Evolutionary conservation across 2,329 filamentous ascomycete genomes (phyloP), one percentile per base, ranked within the genome.

Genomic region (Tolypocladium tropicale): DNA sequence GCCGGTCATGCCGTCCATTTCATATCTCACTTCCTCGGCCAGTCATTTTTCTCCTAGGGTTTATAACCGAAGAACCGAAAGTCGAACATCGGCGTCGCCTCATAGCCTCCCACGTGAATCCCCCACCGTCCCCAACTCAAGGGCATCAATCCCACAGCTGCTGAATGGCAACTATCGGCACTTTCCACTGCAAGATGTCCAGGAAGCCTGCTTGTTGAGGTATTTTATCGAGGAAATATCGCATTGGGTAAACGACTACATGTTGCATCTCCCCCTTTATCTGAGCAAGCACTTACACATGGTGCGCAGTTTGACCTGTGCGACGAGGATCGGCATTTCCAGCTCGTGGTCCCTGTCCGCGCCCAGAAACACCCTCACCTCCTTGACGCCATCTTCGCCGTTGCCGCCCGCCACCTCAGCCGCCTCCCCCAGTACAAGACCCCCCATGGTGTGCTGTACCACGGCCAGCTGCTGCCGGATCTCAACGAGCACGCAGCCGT

Each of bases 211-310:
- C 32, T 59, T 74, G 6, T 60, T 74, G 14, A 61, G 70, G 4
- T 74, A 74, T 53, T 74, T 72, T 56, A 64, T 72, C 11, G 71
- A 74, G 32, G 71, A 74, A 51, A 62, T 74, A 12, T 72, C 72
- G 10, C 70, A 70, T 52, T 74, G 71, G 71, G 71, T 73, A 64
- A 52, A 6, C 11, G 6, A 71, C 71, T 72, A 64, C 49, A 6
- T 7, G 7, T 21, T 12, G n/a, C 11, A 34, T 48, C n/a, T 16
- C 4, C 10, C 6, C 3, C 7, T 11, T 9, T n/a, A 2, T 18
- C 2, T 4, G 11, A 25, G 33, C 7, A 11, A 25, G 10, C 25
- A 5, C 58, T 64, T 49, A 68, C 54, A 10, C n/a, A n/a, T n/a
- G n/a, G 6, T 3, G 7, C 34, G 7, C 12, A 74, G 72, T 70